Base-by-base conservation (phyloP, 1,139 yeast species). In the Lodderomyces metapsilosis region DNA sequence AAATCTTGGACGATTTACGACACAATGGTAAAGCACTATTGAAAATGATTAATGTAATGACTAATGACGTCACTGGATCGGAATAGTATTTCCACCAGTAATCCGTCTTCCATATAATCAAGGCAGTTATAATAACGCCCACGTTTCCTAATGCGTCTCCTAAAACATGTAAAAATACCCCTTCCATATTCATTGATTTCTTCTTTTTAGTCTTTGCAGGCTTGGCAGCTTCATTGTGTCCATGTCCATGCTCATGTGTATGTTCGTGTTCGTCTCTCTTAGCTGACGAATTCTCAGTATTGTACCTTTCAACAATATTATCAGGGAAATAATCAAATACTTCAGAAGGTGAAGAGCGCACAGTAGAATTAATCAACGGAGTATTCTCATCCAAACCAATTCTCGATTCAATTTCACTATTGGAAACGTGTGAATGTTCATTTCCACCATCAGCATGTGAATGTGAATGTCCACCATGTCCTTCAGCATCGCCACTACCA, bases 111-210 rank as follows among this genome's bases (percentile, higher is more conserved):
- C 98, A 91, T 54, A 92, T 91, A 53, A 92, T 84, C 31, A 92
- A 51, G 1, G 98, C 98, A 2, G 97, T 84, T 11, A 76, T 62
- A 46, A 92, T 92, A 41, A 92, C 98, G 50, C 98, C 98, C 43
- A 92, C 69, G 58, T 92, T 92, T 50, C 98, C 98, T 47, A 92
- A 70, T 1, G 98, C 98, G 61, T 92, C 98, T 35, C 98, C 98
- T 53, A 92, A 52, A 5, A 92, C 98, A 59, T 92, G 98, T 54
- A 92, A 71, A 57, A 88, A 92, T 4, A 92, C 98, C 48, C 98
- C 98, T 55, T 88, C 94, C 98, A 92, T 92, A 64, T 92, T 92
- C 71, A 92, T 71, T 11, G 96, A 87, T 59, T 77, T 80, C 56
- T 54, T 70, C 65, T 50, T 64, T 54, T 27, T 27, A 24, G 37